Evolutionary conservation across 2,329 filamentous ascomycete species (phyloP).

Genomic region (Didymella pomorum): DNA sequence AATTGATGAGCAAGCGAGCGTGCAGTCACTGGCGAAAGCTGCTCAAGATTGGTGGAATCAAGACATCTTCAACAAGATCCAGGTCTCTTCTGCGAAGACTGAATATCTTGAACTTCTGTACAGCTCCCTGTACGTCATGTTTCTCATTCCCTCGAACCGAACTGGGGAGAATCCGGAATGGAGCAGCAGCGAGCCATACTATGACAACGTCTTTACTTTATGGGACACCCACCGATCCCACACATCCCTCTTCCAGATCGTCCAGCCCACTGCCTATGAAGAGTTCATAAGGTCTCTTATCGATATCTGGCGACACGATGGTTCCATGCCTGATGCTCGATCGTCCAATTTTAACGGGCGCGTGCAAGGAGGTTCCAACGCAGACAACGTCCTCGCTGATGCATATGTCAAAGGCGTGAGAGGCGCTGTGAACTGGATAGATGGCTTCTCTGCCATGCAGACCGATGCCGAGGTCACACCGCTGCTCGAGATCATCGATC

Average conservation of each 20-base stretch:
- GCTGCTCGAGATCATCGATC: slow-evolving; percentile 63
- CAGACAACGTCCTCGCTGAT: slow-evolving; percentile 76
- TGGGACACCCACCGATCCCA: slow-evolving; percentile 55
- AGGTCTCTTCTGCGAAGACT: background rate
- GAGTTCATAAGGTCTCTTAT: slow-evolving; percentile 72
- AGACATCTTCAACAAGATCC: slow-evolving; percentile 64
- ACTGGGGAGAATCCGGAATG: background rate
- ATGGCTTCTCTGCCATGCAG: slow-evolving; percentile 63
- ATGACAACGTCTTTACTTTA: background rate
- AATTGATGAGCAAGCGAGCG: slow-evolving; percentile 44
- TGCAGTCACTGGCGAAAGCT: slow-evolving; percentile 56
- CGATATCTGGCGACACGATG: slow-evolving; percentile 71
- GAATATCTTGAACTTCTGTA: background rate
- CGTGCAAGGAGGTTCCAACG: slow-evolving; percentile 73
- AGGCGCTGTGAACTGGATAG: slow-evolving; percentile 68
- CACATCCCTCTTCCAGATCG: slow-evolving; percentile 69
- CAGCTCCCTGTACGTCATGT: background rate
- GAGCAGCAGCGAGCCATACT: background rate
- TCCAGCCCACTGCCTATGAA: slow-evolving; percentile 69
- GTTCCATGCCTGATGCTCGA: slow-evolving; percentile 70
- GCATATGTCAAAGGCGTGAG: slow-evolving; percentile 74
- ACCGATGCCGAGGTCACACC: slow-evolving; percentile 72
- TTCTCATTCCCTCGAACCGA: background rate
- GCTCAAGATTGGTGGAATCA: slow-evolving; percentile 66
- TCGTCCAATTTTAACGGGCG: slow-evolving; percentile 75